Conservation (phyloP, 345 rosid species). For the Murraya paniculata region DNA sequence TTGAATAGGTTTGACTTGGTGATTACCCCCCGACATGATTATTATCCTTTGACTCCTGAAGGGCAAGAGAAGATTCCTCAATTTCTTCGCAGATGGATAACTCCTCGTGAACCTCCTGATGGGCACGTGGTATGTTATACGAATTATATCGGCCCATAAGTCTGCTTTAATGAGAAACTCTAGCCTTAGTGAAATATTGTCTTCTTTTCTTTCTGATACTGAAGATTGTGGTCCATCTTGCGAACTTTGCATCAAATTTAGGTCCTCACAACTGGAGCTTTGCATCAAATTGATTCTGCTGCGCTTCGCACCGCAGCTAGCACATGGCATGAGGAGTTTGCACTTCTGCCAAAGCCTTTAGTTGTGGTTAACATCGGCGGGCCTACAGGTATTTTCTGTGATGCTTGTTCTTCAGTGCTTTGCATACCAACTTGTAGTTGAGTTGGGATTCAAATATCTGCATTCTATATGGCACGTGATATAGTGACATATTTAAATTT, state of each 20-base stretch:
- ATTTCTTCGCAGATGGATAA: constrained; percentile 74
- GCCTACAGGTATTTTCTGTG: constrained; percentile 61
- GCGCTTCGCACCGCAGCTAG: constrained; percentile 84
- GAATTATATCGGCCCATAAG: neutral
- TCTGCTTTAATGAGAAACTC: constrained; percentile 7
- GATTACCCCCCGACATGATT: constrained; percentile 90
- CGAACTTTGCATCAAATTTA: constrained; percentile 31
- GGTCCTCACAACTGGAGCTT: constrained; percentile 87
- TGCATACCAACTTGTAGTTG: neutral
- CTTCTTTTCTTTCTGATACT: neutral
- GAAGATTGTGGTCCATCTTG: constrained; percentile 2
- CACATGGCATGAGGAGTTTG: constrained; percentile 90
- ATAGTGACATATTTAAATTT: neutral
- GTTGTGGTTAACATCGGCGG: constrained; percentile 92
- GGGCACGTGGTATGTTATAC: constrained; percentile 60
- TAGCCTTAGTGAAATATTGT: constrained; percentile 1
- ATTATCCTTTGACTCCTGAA: constrained; percentile 77
- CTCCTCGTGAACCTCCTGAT: constrained; percentile 77
- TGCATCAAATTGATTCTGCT: constrained; percentile 86
- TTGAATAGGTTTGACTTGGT: constrained; percentile 92
- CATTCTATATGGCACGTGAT: neutral
- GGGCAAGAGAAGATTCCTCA: constrained; percentile 77
- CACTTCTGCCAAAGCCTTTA: constrained; percentile 83
- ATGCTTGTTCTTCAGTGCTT: constrained; percentile 7
- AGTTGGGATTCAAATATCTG: neutral